Evolutionary conservation across 352 stramenopile genomes (phyloP), one percentile per base, ranked within the genome.

Genomic region (Pythium biforme): DNA sequence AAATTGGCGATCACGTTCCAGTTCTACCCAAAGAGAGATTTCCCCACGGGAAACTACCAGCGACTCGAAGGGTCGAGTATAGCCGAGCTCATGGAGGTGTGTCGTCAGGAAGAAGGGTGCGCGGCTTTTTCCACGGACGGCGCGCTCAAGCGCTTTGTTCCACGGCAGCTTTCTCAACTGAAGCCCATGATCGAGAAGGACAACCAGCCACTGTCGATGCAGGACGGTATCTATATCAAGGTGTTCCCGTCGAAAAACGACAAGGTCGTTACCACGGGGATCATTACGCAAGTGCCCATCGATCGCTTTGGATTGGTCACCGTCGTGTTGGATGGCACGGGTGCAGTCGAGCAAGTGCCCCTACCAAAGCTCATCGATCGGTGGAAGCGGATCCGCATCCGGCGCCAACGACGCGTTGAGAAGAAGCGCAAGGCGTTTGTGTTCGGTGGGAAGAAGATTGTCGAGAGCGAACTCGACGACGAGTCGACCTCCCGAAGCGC

Each of bases 11-110:
- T 89, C 34, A 75, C 70, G 17, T 94, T 94, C 65, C 79, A 89
- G 55, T 94, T 94, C 66, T 91, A 92, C 56, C 58, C 69, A 2
- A 75, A 73, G 25, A 91, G 83, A 54, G 84, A 94, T 53, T 92
- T 94, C 31, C 71, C 79, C 3, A 67, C 75, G 12, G 85, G 83
- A 2, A 94, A 92, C 41, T 89, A 83, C 69, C 69, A 69, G 17
- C 71, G 74, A 8, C 51, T 91, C 22, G 64, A 74, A 20, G 68
- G 54, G 25, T 48, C 65, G 15, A 74, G 54, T 5, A n/a, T 88
- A 3, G 12, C 37, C 0, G 61, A 78, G 53, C 72, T 94, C 34
- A 86, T 86, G 74, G 72, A 89, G 17, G 59, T 79, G 15, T 83
- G 79, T 31, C 77, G 81, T 6, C 62, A 81, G 25, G 84, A 94